Base-by-base conservation (phyloP, 805 yeast genomes). In the Starmerella scarabaei region DNA sequence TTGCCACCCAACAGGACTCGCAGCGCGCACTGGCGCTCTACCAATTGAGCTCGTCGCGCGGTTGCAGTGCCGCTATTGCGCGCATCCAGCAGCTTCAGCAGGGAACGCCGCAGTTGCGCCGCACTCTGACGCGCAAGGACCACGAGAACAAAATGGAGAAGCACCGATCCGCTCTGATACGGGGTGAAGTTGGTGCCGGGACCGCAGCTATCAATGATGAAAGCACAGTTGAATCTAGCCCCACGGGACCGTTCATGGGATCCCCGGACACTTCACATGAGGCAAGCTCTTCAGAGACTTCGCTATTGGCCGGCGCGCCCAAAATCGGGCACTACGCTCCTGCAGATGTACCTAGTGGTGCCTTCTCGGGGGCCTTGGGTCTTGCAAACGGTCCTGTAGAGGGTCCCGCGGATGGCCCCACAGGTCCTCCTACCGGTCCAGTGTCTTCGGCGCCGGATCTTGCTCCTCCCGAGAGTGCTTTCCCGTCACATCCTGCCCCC, bases 11-110 rank as follows among this genome's bases (percentile, higher is more conserved):
- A 4, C 55, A 56, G 20, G 65, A 72, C 55, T 16, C 59, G 12
- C 60, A 56, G 14, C 53, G 60, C 52, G 77, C 83, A 0, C 51
- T 52, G 30, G 58, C 60, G 37, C 74, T 71, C 61, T 78, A 73
- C 54, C 57, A 59, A 28, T 58, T 63, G 34, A 75, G 82, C 27
- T 72, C 77, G 0, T 57, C 64, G 0, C 65, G 69, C 42, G 80
- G 80, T 7, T 58, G 58, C 33, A 47, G 34, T 2, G 64, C 61
- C 4, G 65, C 65, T 1, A 15, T 21, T 3, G 53, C 49, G 9
- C 51, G 65, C 2, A 45, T 61, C 21, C 43, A 42, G 19, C 49
- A 44, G 32, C 36, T 44, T 35, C 32, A 33, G 5, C 18, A 42
- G 12, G 42, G 44, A 15, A 30, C 21, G 26, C 47, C 49, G 11